phyloP scores from a whole-genome alignment of 2,329 filamentous ascomycete genomes.

The Botrytis sinoallii region DNA sequence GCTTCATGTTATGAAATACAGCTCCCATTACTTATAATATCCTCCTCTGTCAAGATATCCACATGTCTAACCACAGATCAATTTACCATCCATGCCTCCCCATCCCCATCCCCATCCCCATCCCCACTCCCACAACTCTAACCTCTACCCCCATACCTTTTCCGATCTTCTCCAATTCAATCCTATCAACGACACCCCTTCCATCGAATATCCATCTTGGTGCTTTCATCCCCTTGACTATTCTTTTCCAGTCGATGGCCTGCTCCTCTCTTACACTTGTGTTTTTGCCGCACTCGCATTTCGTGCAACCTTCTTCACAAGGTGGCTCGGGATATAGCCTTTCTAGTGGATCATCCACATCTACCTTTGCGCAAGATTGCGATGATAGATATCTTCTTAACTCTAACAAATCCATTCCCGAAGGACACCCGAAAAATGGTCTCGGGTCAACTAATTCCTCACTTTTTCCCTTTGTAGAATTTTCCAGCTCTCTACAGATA shows the following conservation, averaged over 20 bases:
- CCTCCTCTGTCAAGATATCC: background rate
- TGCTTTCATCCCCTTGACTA: slow-evolving; percentile 45
- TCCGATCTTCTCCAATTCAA: slow-evolving; percentile 34
- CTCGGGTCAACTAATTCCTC: slow-evolving; percentile 24
- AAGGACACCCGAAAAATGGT: slow-evolving; percentile 23
- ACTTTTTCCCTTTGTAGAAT: slow-evolving; percentile 22
- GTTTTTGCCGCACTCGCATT: slow-evolving; percentile 31
- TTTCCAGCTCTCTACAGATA: slow-evolving; percentile 51
- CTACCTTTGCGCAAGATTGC: background rate
- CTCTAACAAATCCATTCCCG: background rate
- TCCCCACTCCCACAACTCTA: slow-evolving; percentile 25
- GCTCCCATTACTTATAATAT: background rate
- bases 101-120: slow-evolving; percentile 24
- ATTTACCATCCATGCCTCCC: background rate
- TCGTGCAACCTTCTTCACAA: slow-evolving; percentile 37
- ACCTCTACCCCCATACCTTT: slow-evolving; percentile 22
- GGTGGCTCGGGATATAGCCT: slow-evolving; percentile 28
- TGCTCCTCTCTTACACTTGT: slow-evolving; percentile 9
- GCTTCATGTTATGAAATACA: background rate
- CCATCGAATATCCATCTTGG: slow-evolving; percentile 52
- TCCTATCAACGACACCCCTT: slow-evolving; percentile 36
- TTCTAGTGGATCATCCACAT: background rate
- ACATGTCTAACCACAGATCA: background rate
- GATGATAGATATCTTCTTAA: background rate
- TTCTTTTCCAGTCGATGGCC: slow-evolving; percentile 45